Conservation (phyloP, 768 basidiomycete species). For the Tulasnella calospora region DNA sequence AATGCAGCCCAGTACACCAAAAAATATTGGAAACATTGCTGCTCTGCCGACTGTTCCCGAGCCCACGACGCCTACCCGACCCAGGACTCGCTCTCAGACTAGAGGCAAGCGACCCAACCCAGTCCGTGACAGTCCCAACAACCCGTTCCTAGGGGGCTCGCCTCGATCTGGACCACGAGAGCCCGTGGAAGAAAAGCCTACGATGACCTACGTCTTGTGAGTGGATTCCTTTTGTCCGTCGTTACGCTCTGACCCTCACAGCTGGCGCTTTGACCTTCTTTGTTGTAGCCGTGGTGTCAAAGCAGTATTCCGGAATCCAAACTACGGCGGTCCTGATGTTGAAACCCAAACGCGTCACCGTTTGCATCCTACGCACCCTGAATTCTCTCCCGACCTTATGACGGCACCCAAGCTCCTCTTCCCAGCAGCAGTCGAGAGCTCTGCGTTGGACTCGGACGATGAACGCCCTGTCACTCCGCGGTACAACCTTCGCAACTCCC, state of each 20-base stretch:
- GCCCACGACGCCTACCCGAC: slow-evolving; percentile 15
- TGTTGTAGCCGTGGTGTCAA: slow-evolving; percentile 61
- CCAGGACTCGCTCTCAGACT: slow-evolving; percentile 4
- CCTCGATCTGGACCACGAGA: slow-evolving; percentile 42
- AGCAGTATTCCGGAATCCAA: slow-evolving; percentile 57
- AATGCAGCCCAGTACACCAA: neutral
- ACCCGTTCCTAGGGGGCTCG: slow-evolving; percentile 55
- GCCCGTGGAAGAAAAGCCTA: slow-evolving; percentile 51
- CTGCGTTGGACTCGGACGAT: neutral
- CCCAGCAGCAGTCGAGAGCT: neutral
- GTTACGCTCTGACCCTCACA: neutral
- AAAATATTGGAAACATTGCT: neutral
- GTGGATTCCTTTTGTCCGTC: slow-evolving; percentile 34
- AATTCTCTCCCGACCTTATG: slow-evolving; percentile 54
- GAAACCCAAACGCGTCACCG: slow-evolving; percentile 43
- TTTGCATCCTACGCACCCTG: slow-evolving; percentile 58
- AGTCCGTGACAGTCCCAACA: slow-evolving; percentile 61
- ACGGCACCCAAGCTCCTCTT: slow-evolving; percentile 56
- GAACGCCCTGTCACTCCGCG: neutral
- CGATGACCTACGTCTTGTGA: slow-evolving; percentile 69
- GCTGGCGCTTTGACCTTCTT: neutral
- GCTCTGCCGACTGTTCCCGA: slow-evolving; percentile 2
- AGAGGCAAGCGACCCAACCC: slow-evolving; percentile 29
- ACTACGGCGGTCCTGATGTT: slow-evolving; percentile 49
- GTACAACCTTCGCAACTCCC: neutral